phyloP scores from a whole-genome alignment of 305 asterid species.

The Solanum aculeatissimum region DNA sequence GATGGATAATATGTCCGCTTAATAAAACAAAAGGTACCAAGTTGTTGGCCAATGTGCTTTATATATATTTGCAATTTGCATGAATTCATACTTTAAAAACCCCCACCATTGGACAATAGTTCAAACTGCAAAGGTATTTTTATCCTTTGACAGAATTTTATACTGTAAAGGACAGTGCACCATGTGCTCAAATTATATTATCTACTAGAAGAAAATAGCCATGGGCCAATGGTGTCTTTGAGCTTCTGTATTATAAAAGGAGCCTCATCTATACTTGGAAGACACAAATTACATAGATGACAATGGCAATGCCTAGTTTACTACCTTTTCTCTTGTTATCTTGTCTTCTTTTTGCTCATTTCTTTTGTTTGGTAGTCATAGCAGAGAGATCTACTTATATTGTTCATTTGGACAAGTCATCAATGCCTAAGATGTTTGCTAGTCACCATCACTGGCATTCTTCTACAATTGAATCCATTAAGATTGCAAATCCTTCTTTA shows the following conservation, averaged over 20 bases:
- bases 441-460: conserved; percentile 27
- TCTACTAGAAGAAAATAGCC: not conserved
- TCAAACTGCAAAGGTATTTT: not conserved
- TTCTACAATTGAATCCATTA: conserved; percentile 17
- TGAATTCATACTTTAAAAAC: not conserved
- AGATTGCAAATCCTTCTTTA: not conserved
- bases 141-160: not conserved
- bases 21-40: not conserved
- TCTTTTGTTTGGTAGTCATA: not conserved
- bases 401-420: conserved; percentile 37
- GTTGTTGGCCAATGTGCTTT: not conserved
- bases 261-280: not conserved
- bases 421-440: conserved; percentile 30
- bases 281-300: not conserved
- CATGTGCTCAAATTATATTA: not conserved
- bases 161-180: not conserved
- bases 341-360: conserved; percentile 8
- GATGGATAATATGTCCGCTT: not conserved
- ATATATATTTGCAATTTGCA: not conserved
- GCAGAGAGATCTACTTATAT: conserved; percentile 21
- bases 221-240: not conserved
- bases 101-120: not conserved
- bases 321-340: conserved; percentile 9
- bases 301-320: not conserved
- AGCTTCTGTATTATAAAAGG: not conserved